phyloP scores from a whole-genome alignment of 2,329 filamentous ascomycete species.

The Exophiala lecanii-corni region DNA sequence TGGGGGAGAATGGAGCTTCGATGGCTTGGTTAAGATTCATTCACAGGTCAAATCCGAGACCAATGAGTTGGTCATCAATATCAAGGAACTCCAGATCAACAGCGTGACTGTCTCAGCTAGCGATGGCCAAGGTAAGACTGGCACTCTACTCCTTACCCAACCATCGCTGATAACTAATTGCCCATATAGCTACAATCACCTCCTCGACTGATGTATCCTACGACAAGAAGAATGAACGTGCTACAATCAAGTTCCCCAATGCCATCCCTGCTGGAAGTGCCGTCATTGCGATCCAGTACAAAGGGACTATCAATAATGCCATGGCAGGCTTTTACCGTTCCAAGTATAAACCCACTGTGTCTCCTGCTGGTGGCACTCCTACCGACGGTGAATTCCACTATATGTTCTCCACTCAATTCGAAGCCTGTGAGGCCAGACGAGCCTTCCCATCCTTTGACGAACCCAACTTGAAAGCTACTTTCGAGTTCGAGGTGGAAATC shows the following conservation, averaged over 20 bases:
- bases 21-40: slow-evolving; percentile 78
- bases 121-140: slow-evolving; percentile 44
- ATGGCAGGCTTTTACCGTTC: slow-evolving; percentile 94
- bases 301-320: slow-evolving; percentile 78
- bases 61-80: slow-evolving; percentile 76
- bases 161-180: neutral
- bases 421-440: slow-evolving; percentile 88
- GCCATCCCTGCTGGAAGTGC: slow-evolving; percentile 67
- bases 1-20: slow-evolving; percentile 70
- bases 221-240: slow-evolving; percentile 78
- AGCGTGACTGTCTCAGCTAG: slow-evolving; percentile 59
- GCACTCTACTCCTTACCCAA: too few relatives aligned
- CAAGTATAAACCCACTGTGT: slow-evolving; percentile 78
- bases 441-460: slow-evolving; percentile 99
- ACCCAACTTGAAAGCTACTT: slow-evolving; percentile 92
- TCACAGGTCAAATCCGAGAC: slow-evolving; percentile 66
- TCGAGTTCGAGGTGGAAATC: slow-evolving; percentile 88
- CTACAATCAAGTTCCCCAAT: slow-evolving; percentile 69
- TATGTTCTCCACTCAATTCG: slow-evolving; percentile 96
- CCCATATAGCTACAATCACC: slow-evolving; percentile 7
- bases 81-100: slow-evolving; percentile 74
- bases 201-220: slow-evolving; percentile 59
- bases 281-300: slow-evolving; percentile 65
- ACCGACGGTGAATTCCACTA: slow-evolving; percentile 58
- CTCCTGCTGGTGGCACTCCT: slow-evolving; percentile 71